Percentiles rank a stretch among this genome's conserved stretches.
Evolutionary conservation across 2,329 filamentous ascomycete genomes (phyloP).

Genomic region (Penicillium fuscoglaucum): DNA sequence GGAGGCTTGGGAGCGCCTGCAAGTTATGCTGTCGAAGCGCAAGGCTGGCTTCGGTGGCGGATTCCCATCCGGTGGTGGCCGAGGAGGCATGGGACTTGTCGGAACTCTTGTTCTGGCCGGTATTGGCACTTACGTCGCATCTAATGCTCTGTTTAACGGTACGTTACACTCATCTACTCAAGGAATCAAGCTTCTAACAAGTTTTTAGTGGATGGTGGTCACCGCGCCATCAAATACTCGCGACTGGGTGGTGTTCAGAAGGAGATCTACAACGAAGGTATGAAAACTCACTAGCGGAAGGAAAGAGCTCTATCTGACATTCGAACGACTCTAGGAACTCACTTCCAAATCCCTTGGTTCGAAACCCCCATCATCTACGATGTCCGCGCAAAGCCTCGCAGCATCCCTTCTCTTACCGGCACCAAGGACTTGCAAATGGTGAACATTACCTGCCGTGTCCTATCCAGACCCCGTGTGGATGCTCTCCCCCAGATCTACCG

Average conservation of each 20-base stretch:
- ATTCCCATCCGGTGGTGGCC: constrained; percentile 55
- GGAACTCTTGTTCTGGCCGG: constrained; percentile 56
- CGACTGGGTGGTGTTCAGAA: constrained; percentile 88
- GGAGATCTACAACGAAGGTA: constrained; percentile 95
- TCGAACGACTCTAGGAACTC: constrained; percentile 65
- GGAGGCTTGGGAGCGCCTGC: constrained; percentile 66
- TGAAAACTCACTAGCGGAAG: constrained; percentile 3
- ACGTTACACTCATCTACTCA: constrained; percentile 17
- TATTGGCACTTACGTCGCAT: constrained; percentile 42
- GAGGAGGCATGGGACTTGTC: constrained; percentile 56
- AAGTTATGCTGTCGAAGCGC: constrained; percentile 60
- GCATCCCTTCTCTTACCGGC: constrained; percentile 93
- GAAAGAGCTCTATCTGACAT: constrained; percentile 10
- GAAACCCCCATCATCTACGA: constrained; percentile 97
- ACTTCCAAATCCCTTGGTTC: constrained; percentile 93
- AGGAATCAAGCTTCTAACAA: constrained; percentile 15
- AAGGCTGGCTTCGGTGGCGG: constrained; percentile 44
- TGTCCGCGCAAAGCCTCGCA: constrained; percentile 94
- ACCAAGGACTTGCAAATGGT: constrained; percentile 99
- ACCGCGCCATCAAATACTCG: constrained; percentile 98
- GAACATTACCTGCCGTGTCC: constrained; percentile 99
- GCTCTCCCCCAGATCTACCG: constrained; percentile 96
- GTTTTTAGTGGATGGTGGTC: constrained; percentile 82
- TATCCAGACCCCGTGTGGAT: constrained; percentile 83
- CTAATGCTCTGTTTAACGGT: constrained; percentile 70